Base-by-base conservation (phyloP, 2,329 filamentous ascomycete genomes). In the Tolypocladium pustulatum region DNA sequence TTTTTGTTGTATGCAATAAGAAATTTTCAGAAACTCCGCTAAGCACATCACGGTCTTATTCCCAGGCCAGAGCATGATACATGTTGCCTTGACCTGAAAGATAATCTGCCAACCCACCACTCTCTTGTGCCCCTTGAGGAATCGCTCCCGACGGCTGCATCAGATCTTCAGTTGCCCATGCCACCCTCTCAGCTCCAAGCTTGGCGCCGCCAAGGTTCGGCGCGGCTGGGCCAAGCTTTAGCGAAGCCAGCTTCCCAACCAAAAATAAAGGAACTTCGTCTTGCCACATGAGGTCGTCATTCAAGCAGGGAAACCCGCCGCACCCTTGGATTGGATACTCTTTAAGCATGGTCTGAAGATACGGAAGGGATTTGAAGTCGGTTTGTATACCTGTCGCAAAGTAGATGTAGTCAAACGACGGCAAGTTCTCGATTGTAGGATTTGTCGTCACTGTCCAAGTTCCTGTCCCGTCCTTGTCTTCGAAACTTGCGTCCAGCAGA, bases 181-280 rank as follows among this genome's bases (percentile, higher is more conserved):
- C 83, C 54, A 91, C 83, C 55, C 89, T 79, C 73, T 92, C 89
- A 0, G 89, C 88, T 0, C 88, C 88, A 32, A 86, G 68, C 62
- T 89, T 81, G 3, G 88, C 88, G 0, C 89, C 89, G 34, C 88
- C 88, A 4, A 92, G 74, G 68, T 92, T 92, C 0, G 82, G 83
- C 1, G 87, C 87, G 0, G 85, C 87, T 13, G 89, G 89, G 0
- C 89, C 89, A 0, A 93, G 73, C 59, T 84, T 79, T 63, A 93
- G 69, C 0, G 80, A 83, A 0, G 86, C 89, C 40, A 92, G 72
- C 57, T 84, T 78, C 1, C 88, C 89, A 0, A 86, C 85, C 59
- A 89, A 72, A 66, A 91, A 92, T 1, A 91, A 71, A 1, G 89
- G 89, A 0, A 93, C 81, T n/a, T 83, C 83, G 0, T 85, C 77